Base-by-base conservation (phyloP, 2,329 filamentous ascomycete species). In the Epichloe gansuensis region DNA sequence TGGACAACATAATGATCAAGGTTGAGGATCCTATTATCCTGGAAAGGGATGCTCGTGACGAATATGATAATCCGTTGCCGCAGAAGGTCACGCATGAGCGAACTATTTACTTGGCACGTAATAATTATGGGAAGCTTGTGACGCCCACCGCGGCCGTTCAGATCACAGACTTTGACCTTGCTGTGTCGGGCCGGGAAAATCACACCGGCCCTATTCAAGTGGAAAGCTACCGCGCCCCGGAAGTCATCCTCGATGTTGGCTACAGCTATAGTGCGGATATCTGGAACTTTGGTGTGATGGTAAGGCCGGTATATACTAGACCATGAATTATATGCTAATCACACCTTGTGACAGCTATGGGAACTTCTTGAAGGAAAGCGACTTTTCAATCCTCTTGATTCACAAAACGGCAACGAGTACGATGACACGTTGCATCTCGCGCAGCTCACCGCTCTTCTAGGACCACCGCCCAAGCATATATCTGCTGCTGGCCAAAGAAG, bases 201-300 rank as follows among this genome's bases (percentile, higher is more conserved):
- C 50, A 58, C 12, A 52, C 4, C 0, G 56, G 55, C 40, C 51
- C 51, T 2, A 59, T 60, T 5, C 53, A 58, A 11, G 52, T 40
- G 6, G 55, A 59, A 34, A 38, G 47, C 4, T 60, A 58, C 23
- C 55, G 58, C 13, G 56, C 60, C 1, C 58, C 58, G 25, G 59
- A 60, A 41, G 57, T 60, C 3, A 56, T 61, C 0, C 53, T 60
- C n/a, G 44, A 61, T 41, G 47, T 54, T 5, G 60, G 59, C 0
- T 61, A 53, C 11, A 53, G 46, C 2, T 60, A 50, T 15, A 54
- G 53, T 1, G 47, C 56, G 0, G 58, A 62, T 17, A 58, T 62
- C 15, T 62, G 58, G 57, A 62, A 57, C 23, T 54, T 60, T 1
- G 60, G 59, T 0, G 56, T 53, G 3, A 52, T 59, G 57, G 60